Evolutionary conservation across 345 rosid genomes (phyloP).

Genomic region (Carallia brachiata): DNA sequence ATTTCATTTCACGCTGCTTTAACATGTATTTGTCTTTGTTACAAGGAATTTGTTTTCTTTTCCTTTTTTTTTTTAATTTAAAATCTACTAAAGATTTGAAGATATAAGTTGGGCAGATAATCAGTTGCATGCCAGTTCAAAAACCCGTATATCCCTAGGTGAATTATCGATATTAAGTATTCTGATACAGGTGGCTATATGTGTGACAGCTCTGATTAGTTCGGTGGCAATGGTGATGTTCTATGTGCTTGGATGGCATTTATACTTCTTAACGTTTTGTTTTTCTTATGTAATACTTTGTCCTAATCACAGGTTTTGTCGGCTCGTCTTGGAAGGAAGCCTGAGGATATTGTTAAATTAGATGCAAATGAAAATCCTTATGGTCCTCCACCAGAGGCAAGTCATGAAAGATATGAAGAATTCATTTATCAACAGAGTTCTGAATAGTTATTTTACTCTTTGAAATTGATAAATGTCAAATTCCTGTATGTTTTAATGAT

Average conservation of each 20-base stretch:
- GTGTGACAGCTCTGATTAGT: background rate
- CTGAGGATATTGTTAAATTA: constrained; percentile 89
- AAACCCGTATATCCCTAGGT: background rate
- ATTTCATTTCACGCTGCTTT: background rate
- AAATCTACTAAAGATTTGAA: background rate
- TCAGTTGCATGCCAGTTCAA: background rate
- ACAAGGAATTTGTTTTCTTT: background rate
- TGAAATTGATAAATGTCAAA: background rate
- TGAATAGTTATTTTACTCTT: background rate
- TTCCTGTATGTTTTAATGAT: background rate
- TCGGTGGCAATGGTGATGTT: background rate
- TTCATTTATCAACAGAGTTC: background rate
- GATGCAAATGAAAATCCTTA: constrained; percentile 99
- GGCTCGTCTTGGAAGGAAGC: constrained; percentile 75
- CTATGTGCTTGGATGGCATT: background rate
- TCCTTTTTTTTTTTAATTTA: too few species aligned
- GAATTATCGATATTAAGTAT: background rate
- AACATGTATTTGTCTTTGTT: background rate
- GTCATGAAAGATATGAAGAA: constrained; percentile 13
- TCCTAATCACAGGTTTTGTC: constrained; percentile 60
- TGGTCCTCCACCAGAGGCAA: constrained; percentile 99
- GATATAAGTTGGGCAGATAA: background rate
- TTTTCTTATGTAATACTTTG: background rate
- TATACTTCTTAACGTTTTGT: background rate
- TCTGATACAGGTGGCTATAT: background rate